Evolutionary conservation across 2,329 filamentous ascomycete genomes (phyloP).

Genomic region (Didymellaceae sp.): DNA sequence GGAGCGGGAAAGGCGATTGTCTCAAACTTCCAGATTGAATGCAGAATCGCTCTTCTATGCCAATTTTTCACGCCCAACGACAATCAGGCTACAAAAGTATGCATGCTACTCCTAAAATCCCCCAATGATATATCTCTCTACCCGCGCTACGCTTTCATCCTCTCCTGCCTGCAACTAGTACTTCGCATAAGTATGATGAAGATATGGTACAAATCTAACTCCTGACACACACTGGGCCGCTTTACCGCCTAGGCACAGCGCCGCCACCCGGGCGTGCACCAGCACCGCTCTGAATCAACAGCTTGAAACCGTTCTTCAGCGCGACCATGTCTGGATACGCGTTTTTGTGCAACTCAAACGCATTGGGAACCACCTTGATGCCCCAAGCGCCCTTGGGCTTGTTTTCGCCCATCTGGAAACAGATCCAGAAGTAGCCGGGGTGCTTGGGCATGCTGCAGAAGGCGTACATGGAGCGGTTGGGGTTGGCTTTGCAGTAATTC

Average conservation of each 20-base stretch:
- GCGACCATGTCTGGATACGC: slow-evolving; percentile 94
- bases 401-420: slow-evolving; percentile 87
- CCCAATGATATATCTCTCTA: slow-evolving; percentile 5
- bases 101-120: too few relatives aligned
- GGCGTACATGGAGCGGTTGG: slow-evolving; percentile 88
- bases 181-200: not conserved
- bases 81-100: not conserved
- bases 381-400: slow-evolving; percentile 79
- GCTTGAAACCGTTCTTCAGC: slow-evolving; percentile 96
- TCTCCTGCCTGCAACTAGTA: not conserved
- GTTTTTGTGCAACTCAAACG: slow-evolving; percentile 87
- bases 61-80: not conserved
- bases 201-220: slow-evolving; percentile 15
- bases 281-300: slow-evolving; percentile 63
- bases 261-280: slow-evolving; percentile 7
- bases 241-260: slow-evolving; percentile 6
- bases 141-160: not conserved
- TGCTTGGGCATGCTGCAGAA: slow-evolving; percentile 94
- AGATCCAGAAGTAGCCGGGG: slow-evolving; percentile 92
- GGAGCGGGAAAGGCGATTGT: too few relatives aligned
- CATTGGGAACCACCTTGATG: slow-evolving; percentile 90
- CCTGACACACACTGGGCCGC: not conserved
- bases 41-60: not conserved
- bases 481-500: slow-evolving; percentile 95
- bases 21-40: too few relatives aligned